Evolutionary conservation across 768 basidiomycete genomes (phyloP).

Genomic region (Lentinula aciculospora): DNA sequence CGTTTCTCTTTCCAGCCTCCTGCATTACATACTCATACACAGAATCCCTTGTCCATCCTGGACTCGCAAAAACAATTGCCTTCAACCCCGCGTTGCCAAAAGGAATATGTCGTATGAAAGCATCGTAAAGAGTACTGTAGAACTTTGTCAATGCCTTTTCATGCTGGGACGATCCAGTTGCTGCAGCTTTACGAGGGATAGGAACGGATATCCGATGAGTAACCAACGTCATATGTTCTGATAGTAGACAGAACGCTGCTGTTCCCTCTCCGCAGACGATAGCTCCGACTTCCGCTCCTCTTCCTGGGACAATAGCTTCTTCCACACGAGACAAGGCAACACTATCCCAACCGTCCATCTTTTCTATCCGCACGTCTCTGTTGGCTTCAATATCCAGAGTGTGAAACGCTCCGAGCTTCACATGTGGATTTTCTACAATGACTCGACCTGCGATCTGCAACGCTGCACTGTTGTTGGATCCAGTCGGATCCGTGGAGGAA

Average conservation of each 20-base stretch:
- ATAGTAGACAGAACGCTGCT: conserved; percentile 90
- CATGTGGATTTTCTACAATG: conserved; percentile 79
- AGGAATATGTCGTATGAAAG: conserved; percentile 88
- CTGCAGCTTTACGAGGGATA: conserved; percentile 88
- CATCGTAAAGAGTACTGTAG: conserved; percentile 78
- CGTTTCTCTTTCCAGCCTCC: conserved; percentile 75
- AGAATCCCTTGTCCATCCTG: conserved; percentile 91
- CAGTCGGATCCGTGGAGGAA: conserved; percentile 23
- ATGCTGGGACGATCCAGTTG: conserved; percentile 74
- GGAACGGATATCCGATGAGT: conserved; percentile 84
- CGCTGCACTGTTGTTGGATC: conserved; percentile 36
- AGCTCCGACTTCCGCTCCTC: conserved; percentile 94
- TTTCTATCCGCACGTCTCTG: conserved; percentile 86
- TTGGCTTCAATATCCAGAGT: conserved; percentile 92
- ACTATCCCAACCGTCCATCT: conserved; percentile 88
- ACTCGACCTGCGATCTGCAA: conserved; percentile 88
- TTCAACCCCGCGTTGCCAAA: conserved; percentile 66
- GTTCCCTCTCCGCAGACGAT: conserved; percentile 95
- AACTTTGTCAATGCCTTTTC: conserved; percentile 89
- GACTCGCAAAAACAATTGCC: conserved; percentile 94
- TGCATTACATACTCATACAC: conserved; percentile 79
- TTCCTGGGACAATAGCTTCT: conserved; percentile 88
- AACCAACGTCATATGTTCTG: conserved; percentile 95
- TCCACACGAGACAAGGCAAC: conserved; percentile 75
- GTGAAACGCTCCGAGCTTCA: conserved; percentile 90